Base-by-base conservation (phyloP, 1,284 basidiomycete genomes). In the Apiotrichum laibachii region DNA sequence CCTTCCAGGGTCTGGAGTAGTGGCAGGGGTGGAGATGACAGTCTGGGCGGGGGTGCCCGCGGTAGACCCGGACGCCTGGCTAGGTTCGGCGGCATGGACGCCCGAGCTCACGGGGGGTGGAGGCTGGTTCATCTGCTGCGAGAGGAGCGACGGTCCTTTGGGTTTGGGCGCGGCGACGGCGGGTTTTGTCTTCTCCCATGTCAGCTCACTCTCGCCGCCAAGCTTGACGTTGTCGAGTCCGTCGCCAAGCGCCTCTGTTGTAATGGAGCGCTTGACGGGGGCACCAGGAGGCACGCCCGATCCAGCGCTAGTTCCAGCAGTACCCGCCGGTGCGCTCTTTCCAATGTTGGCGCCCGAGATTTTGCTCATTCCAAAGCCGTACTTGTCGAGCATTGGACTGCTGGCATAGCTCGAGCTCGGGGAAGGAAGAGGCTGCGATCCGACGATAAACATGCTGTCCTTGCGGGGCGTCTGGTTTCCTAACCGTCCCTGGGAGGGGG, bases 401-500 rank as follows among this genome's bases (percentile, higher is more conserved):
- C 84, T 85, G 31, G 87, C 87, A 83, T 74, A 88, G 85, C 66
- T 88, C 83, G 64, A 87, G 84, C 48, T 90, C 81, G 68, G 90
- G 83, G 79, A 81, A 0, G 95, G 93, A 10, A 99, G 83, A 0
- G 95, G 95, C 72, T 93, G 94, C 1, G 90, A 93, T 40, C 90
- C 91, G 1, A 92, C 96, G 79, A 98, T 97, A 80, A 90, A 93
- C 44, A 85, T 80, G 43, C 86, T 87, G 69, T 96, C 92, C 34
- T 88, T 87, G 44, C 92, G 84, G 0, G 95, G 95, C 0, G 95
- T 99, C 78, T 97, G 95, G 72, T 96, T 94, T 1, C 95, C 95
- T n/a, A 92, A 90, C 54, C 95, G 84, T 5, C 94, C 95, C 67
- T 93, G 92, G 49, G 88, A 90, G 0, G 95, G 95, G 0, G 95